Percentiles rank a stretch among this genome's conserved stretches.
These are phyloP conservation scores for Globisporangium radiosum DNA, from an alignment of 352 stramenopile genomes.

Conservation along the genomic window DNA sequence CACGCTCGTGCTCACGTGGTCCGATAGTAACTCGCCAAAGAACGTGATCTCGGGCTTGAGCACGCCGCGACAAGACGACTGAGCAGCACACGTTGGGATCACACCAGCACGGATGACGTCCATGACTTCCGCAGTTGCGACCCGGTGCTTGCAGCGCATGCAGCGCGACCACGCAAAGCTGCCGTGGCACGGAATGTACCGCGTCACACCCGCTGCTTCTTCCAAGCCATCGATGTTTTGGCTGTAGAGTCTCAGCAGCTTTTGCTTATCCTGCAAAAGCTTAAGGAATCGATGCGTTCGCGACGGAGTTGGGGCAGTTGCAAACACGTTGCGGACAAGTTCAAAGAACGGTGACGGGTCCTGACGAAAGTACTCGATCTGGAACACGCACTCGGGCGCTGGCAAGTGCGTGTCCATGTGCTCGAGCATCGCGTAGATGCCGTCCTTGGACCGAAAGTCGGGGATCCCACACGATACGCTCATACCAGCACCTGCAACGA, in stretches of 20 bases:
- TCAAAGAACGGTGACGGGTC: conserved; percentile 96
- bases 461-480: conserved; percentile 97
- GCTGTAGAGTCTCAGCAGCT: conserved; percentile 92
- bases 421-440: conserved; percentile 80
- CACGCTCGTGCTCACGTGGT: conserved; percentile 81
- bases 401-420: conserved; percentile 87
- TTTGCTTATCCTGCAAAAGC: conserved; percentile 86
- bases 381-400: conserved; percentile 96
- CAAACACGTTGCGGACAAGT: conserved; percentile 85
- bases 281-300: conserved; percentile 94
- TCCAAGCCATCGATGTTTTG: conserved; percentile 99
- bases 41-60: conserved; percentile 98
- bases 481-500: conserved; percentile 91
- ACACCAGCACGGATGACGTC: conserved; percentile 68
- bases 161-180: conserved; percentile 88
- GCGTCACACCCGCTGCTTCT: conserved; percentile 83
- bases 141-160: conserved; percentile 77
- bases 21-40: conserved; percentile 92
- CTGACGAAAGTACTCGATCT: conserved; percentile 95
- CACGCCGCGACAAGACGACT: conserved; percentile 80
- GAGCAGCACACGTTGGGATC: conserved; percentile 53
- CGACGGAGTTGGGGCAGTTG: conserved; percentile 76
- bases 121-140: conserved; percentile 41
- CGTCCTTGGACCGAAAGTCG: conserved; percentile 94
- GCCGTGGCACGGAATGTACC: conserved; percentile 93